Percentiles rank a stretch among this genome's conserved stretches.
These are phyloP conservation scores for Musa troglodytarum DNA, from an alignment of 176 grass and related monocot species.

Conservation along the genomic window DNA sequence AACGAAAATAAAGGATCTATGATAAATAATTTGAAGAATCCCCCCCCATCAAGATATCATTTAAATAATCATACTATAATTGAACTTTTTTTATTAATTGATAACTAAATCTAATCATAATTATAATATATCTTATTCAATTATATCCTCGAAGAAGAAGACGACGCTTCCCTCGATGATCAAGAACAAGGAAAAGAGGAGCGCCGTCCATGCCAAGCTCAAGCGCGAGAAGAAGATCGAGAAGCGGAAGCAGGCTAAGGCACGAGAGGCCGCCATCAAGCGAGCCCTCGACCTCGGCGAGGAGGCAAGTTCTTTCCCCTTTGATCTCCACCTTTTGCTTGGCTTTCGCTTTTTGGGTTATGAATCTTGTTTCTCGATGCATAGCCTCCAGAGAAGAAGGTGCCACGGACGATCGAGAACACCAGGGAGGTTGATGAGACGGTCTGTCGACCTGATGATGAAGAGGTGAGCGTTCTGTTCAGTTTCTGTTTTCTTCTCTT, in stretches of 20 bases:
- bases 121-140: no score
- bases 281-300: slow-evolving; percentile 70
- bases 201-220: slow-evolving; percentile 67
- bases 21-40: no score
- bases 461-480: slow-evolving; percentile 33
- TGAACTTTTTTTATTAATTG: no score
- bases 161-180: slow-evolving; percentile 53
- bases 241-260: slow-evolving; percentile 61
- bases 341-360: background rate
- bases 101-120: no score
- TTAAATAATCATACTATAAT: no score
- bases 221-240: slow-evolving; percentile 75
- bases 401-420: slow-evolving; percentile 90
- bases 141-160: background rate
- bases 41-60: no score
- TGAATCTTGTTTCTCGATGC: background rate
- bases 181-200: slow-evolving; percentile 95
- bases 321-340: no score
- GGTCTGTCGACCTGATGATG: slow-evolving; percentile 60
- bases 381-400: slow-evolving; percentile 55
- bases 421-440: slow-evolving; percentile 86
- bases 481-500: no score
- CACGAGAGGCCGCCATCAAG: slow-evolving; percentile 32
- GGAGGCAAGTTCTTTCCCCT: slow-evolving; percentile 34
- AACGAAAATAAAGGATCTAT: no score